These are phyloP conservation scores for Gossypium arboreum DNA, from an alignment of 345 rosid genomes.

Conservation along the genomic window DNA sequence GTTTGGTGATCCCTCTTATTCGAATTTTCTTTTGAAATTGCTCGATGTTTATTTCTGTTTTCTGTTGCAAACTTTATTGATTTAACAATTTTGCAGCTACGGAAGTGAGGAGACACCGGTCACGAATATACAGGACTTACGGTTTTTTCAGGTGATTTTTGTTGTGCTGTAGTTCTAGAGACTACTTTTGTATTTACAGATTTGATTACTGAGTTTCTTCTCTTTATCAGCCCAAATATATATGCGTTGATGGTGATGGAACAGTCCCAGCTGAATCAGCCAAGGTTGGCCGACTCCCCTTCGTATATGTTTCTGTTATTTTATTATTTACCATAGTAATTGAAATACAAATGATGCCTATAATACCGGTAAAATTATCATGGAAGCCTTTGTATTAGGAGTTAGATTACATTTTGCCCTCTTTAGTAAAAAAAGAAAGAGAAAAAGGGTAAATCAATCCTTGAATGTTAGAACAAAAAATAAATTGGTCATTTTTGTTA, in stretches of 20 bases:
- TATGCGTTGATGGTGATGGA: slow-evolving; percentile 91
- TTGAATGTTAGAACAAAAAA: no score
- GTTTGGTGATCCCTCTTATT: slow-evolving; percentile 59
- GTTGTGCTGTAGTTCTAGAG: neutral
- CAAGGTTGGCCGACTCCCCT: slow-evolving; percentile 46
- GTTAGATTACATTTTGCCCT: no score
- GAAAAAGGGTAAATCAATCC: no score
- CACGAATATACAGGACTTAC: slow-evolving; percentile 47
- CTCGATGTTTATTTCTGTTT: slow-evolving; percentile 1
- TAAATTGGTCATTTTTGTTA: no score
- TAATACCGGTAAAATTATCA: neutral
- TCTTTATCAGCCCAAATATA: slow-evolving; percentile 63
- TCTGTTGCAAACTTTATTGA: neutral
- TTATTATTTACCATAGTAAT: neutral
- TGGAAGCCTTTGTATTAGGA: no score
- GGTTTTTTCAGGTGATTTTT: slow-evolving; percentile 54
- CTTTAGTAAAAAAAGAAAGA: no score
- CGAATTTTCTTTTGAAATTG: neutral
- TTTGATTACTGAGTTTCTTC: slow-evolving; percentile 9
- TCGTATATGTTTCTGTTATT: neutral
- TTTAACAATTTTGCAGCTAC: slow-evolving; percentile 51
- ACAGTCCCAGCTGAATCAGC: slow-evolving; percentile 93
- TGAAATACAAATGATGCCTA: neutral
- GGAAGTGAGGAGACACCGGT: slow-evolving; percentile 77
- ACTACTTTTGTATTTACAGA: neutral